Base-by-base conservation (phyloP, 352 stramenopile species). In the Pythium phragmitis region DNA sequence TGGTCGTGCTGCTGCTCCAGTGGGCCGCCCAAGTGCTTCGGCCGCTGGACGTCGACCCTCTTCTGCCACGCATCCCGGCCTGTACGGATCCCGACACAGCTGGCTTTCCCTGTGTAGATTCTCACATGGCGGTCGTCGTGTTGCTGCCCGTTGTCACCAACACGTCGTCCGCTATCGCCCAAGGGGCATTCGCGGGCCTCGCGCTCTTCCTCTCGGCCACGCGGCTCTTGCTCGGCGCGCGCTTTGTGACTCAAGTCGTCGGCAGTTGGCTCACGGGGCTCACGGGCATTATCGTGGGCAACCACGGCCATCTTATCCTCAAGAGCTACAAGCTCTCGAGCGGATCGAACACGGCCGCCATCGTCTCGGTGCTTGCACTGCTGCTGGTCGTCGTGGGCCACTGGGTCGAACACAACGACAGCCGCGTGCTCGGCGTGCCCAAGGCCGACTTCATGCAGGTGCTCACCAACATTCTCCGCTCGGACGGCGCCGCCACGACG, bases 361-460 rank as follows among this genome's bases (percentile, higher is more conserved):
- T 88, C 28, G 49, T 90, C 8, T 26, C 64, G 21, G 43, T 89
- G 17, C 37, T 90, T 9, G 74, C 83, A 13, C 65, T 89, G 21
- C 23, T 72, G 13, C 75, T 88, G 68, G 34, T 83, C 13, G 76
- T 90, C 13, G 46, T 90, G 3, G 78, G 83, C 8, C 73, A 65
- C 33, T 89, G 80, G 79, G 75, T 92, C 57, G 83, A 92, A 55
- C 89, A 90, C 70, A 92, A 92, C 57, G 72, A 92, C 16, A 92
- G 83, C 64, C 73, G 72, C 6, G 46, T 90, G 21, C 59, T 89
- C 16, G 80, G 79, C 5, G 74, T 92, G 11, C 77, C 79, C 3
- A 90, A 81, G 49, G 62, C 61, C 41, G 83, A 92, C 46, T 92
- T 82, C 47, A 65, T 88, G 23, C 60, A 87, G 9, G 80, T 92